Evolutionary conservation across 768 basidiomycete genomes (phyloP).

Genomic region (Suillus occidentalis): DNA sequence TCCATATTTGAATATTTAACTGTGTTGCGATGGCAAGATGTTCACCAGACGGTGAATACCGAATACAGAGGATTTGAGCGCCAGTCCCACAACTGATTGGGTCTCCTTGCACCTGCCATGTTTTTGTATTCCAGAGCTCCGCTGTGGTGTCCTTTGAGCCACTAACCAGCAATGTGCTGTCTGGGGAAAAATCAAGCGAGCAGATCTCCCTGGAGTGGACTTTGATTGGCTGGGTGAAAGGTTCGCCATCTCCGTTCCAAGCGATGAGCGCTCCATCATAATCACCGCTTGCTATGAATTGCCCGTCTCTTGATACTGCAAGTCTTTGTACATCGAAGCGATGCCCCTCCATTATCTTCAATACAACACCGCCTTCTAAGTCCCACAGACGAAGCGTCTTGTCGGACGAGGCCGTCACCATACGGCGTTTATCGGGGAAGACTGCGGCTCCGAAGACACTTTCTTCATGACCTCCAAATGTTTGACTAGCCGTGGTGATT

Average conservation of each 20-base stretch:
- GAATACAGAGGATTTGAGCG: not conserved
- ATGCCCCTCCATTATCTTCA: constrained; percentile 1
- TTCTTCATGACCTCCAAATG: not conserved
- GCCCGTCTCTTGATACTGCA: not conserved
- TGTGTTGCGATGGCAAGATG: not conserved
- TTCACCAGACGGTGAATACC: not conserved
- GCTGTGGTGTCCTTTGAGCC: not conserved
- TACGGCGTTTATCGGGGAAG: not conserved
- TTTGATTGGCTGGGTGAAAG: not conserved
- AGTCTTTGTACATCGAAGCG: not conserved
- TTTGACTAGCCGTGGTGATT: not conserved
- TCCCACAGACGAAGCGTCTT: not conserved
- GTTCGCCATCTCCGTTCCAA: not conserved
- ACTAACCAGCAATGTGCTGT: not conserved
- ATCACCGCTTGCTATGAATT: not conserved
- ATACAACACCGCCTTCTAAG: not conserved
- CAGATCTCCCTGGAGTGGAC: not conserved
- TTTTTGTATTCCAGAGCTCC: not conserved
- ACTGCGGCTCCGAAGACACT: not conserved
- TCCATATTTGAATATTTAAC: not conserved
- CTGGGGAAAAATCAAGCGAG: not conserved
- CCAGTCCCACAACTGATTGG: not conserved
- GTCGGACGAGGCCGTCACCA: not conserved
- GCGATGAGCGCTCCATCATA: not conserved
- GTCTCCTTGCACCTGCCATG: not conserved